Base-by-base conservation (phyloP, 2,329 filamentous ascomycete species). In the Pseudogymnoascus sp. region DNA sequence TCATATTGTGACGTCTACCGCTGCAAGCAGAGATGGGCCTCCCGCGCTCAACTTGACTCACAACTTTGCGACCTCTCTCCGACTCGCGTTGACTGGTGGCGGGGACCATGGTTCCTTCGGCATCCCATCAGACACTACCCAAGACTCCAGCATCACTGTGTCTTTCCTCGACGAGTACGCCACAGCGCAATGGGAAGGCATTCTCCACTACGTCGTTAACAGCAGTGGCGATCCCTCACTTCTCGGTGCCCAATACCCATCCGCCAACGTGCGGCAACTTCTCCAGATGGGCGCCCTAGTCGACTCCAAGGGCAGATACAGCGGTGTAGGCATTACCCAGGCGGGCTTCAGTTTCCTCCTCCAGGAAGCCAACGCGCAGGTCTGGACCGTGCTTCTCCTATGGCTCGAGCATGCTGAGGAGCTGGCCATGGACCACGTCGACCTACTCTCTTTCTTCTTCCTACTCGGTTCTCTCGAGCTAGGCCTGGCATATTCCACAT, bases 381-480 rank as follows among this genome's bases (percentile, higher is more conserved):
- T 99, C 36, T 99, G 94, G 94, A 94, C 92, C 27, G 80, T 99
- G 55, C 80, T 99, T 36, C 87, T 99, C 31, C 86, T 97, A 33
- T 99, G 96, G 80, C 86, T 99, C 59, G 90, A 95, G 67, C 89
- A 91, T 64, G 88, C 89, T 48, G 87, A 91, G 68, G 78, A 80
- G 61, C 69, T 72, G 68, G 83, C 84, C 33, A 88, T 96, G 80
- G 91, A 96, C 67, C 87, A 89, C 63, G 92, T 96, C 58, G 94
- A 99, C 71, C 92, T 97, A 73, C 84, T 99, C 5, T 92, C 90
- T 5, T 99, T 99, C 73, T 85, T 99, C 68, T 97, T 99, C 75
- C 89, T 97, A 72, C 86, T 99, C 29, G 93, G 93, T 52, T 95
- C 89, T 60, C 85, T 97, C 63, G 92, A 97, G 72, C 86, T 97